phyloP scores from a whole-genome alignment of 1,284 basidiomycete species.

The Coniferiporia weirii region DNA sequence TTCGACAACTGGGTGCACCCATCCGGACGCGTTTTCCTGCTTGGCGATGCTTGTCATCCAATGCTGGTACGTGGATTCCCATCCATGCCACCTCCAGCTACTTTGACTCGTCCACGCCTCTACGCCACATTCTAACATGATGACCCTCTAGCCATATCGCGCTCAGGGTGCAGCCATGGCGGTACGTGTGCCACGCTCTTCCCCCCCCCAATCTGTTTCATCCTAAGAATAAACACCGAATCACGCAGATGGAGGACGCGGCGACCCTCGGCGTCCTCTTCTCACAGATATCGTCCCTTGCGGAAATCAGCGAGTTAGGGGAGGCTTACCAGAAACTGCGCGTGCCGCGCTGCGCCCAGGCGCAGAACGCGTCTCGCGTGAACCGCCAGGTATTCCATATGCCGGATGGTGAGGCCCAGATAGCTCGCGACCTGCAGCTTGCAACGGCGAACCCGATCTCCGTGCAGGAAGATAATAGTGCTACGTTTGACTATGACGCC shows the following conservation, averaged over 20 bases:
- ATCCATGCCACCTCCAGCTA: too few relatives aligned
- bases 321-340: slow-evolving; percentile 12
- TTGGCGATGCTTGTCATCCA: slow-evolving; percentile 25
- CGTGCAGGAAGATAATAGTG: neutral
- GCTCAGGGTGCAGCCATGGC: slow-evolving; percentile 28
- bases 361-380: slow-evolving; percentile 7
- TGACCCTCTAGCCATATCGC: slow-evolving; percentile 22
- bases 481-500: neutral
- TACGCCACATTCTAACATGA: too few relatives aligned
- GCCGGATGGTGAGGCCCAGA: slow-evolving; percentile 14
- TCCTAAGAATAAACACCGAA: neutral
- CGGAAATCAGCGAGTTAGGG: slow-evolving; percentile 4
- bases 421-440: slow-evolving; percentile 12
- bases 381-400: slow-evolving; percentile 14
- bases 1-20: slow-evolving; percentile 24
- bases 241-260: slow-evolving; percentile 22
- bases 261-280: slow-evolving; percentile 23
- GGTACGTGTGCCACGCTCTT: slow-evolving; percentile 13
- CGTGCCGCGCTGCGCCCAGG: slow-evolving; percentile 9
- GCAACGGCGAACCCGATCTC: neutral
- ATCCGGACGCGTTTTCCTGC: slow-evolving; percentile 19
- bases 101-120: neutral
- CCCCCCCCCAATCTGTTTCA: neutral
- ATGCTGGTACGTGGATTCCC: slow-evolving; percentile 18
- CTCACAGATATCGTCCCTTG: slow-evolving; percentile 18